Evolutionary conservation across 2,329 filamentous ascomycete genomes (phyloP).

Genomic region (Colletotrichum sublineola): DNA sequence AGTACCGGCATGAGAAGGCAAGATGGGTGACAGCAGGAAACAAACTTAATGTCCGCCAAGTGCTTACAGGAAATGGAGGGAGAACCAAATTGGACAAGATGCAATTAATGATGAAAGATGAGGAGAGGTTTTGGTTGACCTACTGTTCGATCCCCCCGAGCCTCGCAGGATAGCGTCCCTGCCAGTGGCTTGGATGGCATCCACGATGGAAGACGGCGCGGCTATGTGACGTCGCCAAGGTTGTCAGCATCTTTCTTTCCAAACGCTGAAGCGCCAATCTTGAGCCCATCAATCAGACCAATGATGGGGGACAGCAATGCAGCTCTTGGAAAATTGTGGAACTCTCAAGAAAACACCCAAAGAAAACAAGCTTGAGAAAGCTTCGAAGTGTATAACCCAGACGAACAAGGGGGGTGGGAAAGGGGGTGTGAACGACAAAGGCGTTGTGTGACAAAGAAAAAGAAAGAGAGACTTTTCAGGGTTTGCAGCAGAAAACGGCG

Average conservation of each 20-base stretch:
- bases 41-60: conserved; percentile 35
- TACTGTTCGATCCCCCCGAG: conserved; percentile 87
- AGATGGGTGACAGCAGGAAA: conserved; percentile 29
- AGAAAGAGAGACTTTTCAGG: conserved; percentile 14
- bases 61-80: conserved; percentile 28
- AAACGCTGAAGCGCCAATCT: conserved; percentile 27
- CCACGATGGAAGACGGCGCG: conserved; percentile 89
- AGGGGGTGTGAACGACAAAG: neutral
- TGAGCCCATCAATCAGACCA: conserved; percentile 5
- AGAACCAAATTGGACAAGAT: neutral
- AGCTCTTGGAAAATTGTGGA: neutral
- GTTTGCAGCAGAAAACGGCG: conserved; percentile 45
- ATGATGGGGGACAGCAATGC: conserved; percentile 1
- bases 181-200: conserved; percentile 89
- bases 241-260: conserved; percentile 21
- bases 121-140: conserved; percentile 52
- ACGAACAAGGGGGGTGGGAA: neutral
- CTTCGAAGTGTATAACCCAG: conserved; percentile 15
- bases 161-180: conserved; percentile 95
- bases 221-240: conserved; percentile 58
- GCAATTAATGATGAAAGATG: neutral
- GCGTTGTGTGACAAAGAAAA: neutral
- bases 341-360: neutral
- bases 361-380: conserved; percentile 18
- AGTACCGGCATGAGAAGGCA: conserved; percentile 29